Evolutionary conservation across 2,329 filamentous ascomycete species (phyloP), one percentile per base, ranked within the genome.

Genomic region (Apiospora hydei): DNA sequence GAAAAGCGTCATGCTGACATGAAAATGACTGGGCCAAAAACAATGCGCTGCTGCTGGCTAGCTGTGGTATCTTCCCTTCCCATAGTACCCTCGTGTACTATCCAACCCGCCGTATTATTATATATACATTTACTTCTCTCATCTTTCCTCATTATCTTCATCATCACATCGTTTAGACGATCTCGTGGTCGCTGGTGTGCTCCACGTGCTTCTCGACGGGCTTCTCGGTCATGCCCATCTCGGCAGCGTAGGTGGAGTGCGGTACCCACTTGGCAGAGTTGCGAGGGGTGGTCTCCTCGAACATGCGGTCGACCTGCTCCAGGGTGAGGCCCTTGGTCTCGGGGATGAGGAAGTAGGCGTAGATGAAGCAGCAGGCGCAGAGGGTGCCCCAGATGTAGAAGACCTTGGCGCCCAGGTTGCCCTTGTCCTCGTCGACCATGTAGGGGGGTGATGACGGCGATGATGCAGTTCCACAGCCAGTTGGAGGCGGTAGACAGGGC

Each of bases 261-360:
- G 93, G 93, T 82, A 87, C 89, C 93, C 94, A 96, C 84, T 90
- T 91, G 84, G 89, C 85, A 3, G 93, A 95, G 24, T 89, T 94
- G 76, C 93, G 90, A 49, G 94, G 93, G 26, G 89, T 94, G 51
- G 89, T 91, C 89, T 97, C 93, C 86, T 95, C 93, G 88, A 96
- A 90, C 94, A 97, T 96, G 87, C 90, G 91, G 85, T 94, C 92
- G 79, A 94, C 91, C 85, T 94, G 92, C 85, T 94, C 92, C 72
- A 94, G 88, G 3, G 89, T 90, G 4, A 94, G 86, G 71, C 92
- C 92, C 86, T 94, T 94, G 76, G 92, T 94, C 84, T 94, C 92
- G 73, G 92, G 92, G 74, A 94, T 85, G 76, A 91, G 81, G 79
- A 88, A 83, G 80, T 84, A 90, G 69, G 88, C 85, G 79, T 89